phyloP scores from a whole-genome alignment of 306 rosid genomes.

The Quercus cerris region DNA sequence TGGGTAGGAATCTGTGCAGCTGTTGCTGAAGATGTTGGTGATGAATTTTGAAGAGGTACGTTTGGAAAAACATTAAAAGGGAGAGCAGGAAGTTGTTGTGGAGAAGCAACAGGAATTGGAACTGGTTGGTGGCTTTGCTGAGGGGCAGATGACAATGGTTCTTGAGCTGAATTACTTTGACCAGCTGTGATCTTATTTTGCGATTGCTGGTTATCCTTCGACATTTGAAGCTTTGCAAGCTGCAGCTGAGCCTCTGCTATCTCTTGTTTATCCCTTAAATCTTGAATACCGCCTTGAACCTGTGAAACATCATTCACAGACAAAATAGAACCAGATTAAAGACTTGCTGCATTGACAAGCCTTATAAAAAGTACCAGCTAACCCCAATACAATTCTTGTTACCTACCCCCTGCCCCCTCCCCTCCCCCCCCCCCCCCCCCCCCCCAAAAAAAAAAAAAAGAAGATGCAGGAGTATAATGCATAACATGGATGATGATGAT shows the following conservation, averaged over 20 bases:
- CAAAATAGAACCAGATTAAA: neutral
- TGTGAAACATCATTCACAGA: neutral
- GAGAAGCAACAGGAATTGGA: conserved; percentile 13
- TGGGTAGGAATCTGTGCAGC: conserved; percentile 11
- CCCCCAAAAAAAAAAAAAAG: too few relatives aligned
- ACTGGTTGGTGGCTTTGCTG: conserved; percentile 21
- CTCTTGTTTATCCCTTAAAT: conserved; percentile 39
- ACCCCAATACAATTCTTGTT: neutral
- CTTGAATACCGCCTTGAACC: conserved; percentile 36
- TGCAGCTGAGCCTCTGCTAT: conserved; percentile 27
- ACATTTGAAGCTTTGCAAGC: conserved; percentile 32
- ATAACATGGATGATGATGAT: too few relatives aligned
- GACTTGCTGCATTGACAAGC: neutral
- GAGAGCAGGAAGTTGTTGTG: conserved; percentile 11
- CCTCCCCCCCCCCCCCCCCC: too few relatives aligned
- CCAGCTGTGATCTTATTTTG: conserved; percentile 11
- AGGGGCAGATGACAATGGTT: conserved; percentile 1
- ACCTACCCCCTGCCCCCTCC: too few relatives aligned
- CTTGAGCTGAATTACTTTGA: conserved; percentile 7
- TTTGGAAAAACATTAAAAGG: conserved; percentile 12
- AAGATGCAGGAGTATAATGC: too few relatives aligned
- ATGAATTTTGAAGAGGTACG: conserved; percentile 10
- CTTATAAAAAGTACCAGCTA: neutral
- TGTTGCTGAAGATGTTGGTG: conserved; percentile 1
- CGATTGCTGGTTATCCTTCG: conserved; percentile 9